Percentiles rank a stretch among this genome's conserved stretches.
Conservation (phyloP, 2,329 filamentous ascomycete species). For the Fusarium sp. region DNA sequence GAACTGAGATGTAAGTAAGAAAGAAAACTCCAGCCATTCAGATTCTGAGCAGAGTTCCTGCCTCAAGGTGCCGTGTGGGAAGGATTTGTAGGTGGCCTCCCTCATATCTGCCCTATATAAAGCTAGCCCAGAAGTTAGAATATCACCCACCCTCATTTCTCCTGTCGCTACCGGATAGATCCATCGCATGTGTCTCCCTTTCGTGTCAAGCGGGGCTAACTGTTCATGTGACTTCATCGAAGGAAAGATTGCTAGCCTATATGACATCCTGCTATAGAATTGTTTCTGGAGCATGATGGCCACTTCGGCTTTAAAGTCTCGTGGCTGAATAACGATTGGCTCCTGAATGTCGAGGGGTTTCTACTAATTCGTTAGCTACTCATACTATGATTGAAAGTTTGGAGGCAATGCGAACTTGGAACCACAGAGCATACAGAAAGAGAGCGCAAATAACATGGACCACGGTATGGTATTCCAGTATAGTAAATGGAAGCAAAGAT, state of each 20-base stretch:
- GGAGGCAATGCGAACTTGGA: background rate
- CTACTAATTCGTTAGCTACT: background rate
- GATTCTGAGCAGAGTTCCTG: background rate
- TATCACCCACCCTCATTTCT: fast-evolving
- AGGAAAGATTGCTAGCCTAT: background rate
- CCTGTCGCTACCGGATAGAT: fast-evolving
- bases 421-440: background rate
- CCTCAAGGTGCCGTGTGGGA: no score
- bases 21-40: background rate
- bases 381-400: background rate
- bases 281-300: background rate
- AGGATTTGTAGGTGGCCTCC: no score
- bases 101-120: background rate
- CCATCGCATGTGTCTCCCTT: background rate
- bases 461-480: background rate
- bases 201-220: no score
- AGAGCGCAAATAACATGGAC: background rate
- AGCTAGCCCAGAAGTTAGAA: background rate
- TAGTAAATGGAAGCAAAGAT: background rate
- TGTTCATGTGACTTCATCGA: no score
- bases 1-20: fast-evolving
- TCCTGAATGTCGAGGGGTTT: slow-evolving; percentile 3
- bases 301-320: background rate
- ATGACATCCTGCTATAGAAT: background rate
- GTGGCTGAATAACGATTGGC: background rate